phyloP scores from a whole-genome alignment of 1,284 basidiomycete genomes.

The Heterobasidion annosum region DNA sequence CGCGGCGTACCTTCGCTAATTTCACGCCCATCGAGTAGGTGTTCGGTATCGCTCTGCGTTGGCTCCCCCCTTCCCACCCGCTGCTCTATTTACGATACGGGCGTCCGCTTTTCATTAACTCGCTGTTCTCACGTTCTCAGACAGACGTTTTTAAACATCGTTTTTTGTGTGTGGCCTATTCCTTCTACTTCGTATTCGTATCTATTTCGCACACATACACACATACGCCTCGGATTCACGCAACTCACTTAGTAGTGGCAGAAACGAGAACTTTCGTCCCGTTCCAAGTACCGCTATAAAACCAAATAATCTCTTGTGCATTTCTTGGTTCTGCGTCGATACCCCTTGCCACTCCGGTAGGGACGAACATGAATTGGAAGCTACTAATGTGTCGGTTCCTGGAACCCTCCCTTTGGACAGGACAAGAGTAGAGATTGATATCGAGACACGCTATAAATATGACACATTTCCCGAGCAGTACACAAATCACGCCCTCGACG shows the following conservation, averaged over 20 bases:
- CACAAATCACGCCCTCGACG: not conserved
- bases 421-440: no score
- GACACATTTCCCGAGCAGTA: not conserved
- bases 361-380: not conserved
- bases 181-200: not conserved
- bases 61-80: not conserved
- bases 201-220: not conserved
- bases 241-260: no score
- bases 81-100: not conserved
- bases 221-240: not conserved
- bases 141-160: not conserved
- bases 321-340: not conserved
- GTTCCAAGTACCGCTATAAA: not conserved
- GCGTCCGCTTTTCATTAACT: not conserved
- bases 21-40: slow-evolving; percentile 1
- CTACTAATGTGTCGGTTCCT: no score
- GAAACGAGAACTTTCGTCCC: no score
- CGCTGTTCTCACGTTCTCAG: not conserved
- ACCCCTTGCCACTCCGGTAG: not conserved
- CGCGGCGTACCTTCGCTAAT: slow-evolving; percentile 8
- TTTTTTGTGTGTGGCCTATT: no score
- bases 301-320: not conserved
- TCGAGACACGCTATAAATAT: no score
- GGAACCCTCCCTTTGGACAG: no score
- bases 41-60: no score